Conservation (phyloP, 2,329 filamentous ascomycete genomes). For the Penicillium sp. region DNA sequence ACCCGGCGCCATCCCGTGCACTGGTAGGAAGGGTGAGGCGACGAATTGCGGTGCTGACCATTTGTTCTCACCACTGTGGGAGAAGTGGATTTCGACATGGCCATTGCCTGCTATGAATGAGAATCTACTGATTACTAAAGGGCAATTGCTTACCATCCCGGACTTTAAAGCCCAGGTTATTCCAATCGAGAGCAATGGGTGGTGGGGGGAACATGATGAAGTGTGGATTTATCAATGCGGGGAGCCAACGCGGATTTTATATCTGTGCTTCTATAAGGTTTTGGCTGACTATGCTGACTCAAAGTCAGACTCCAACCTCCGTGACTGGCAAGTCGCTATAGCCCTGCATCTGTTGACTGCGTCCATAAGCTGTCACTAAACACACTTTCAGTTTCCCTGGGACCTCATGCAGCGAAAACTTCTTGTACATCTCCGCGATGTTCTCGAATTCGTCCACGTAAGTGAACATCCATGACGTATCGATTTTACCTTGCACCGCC, state of each 20-base stretch:
- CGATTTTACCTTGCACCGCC: constrained; percentile 22
- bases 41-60: constrained; percentile 81
- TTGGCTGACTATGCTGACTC: constrained; percentile 1
- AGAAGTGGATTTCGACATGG: constrained; percentile 86
- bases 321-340: constrained; percentile 1
- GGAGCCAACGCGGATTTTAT: background rate
- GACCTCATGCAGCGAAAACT: constrained; percentile 23
- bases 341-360: constrained; percentile 8
- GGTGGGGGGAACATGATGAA: constrained; percentile 30
- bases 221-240: background rate
- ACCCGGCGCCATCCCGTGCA: constrained; percentile 92
- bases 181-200: constrained; percentile 65
- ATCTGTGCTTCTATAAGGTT: background rate
- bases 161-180: constrained; percentile 86
- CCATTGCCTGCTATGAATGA: constrained; percentile 65
- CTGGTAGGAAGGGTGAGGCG: constrained; percentile 74
- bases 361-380: constrained; percentile 27
- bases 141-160: constrained; percentile 67
- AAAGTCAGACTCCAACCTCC: background rate
- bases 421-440: constrained; percentile 23
- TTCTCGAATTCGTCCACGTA: constrained; percentile 32
- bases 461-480: constrained; percentile 31
- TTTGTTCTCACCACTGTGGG: constrained; percentile 62
- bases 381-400: constrained; percentile 31
- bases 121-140: background rate